phyloP scores from a whole-genome alignment of 352 stramenopile genomes.

The Blastocystis sp. region DNA sequence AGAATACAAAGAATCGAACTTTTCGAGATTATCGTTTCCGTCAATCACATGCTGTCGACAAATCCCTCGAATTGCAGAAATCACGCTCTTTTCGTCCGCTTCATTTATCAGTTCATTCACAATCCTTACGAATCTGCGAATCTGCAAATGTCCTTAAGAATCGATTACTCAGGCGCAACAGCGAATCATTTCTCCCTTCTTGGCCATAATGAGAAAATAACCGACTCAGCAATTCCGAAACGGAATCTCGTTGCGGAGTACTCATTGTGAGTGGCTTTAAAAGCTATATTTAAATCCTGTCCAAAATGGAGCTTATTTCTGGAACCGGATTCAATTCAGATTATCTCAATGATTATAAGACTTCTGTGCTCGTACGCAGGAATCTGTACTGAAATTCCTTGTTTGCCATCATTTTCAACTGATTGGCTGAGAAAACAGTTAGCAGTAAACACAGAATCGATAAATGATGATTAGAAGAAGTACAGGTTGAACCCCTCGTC shows the following conservation, averaged over 20 bases:
- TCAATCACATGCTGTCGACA: neutral
- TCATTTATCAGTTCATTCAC: no score
- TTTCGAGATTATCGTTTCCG: neutral
- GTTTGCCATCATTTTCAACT: neutral
- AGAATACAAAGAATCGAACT: slow-evolving; percentile 14
- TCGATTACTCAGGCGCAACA: neutral
- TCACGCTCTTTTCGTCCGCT: slow-evolving; percentile 21
- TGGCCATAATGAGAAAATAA: neutral
- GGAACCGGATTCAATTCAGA: neutral
- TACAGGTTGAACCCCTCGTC: neutral
- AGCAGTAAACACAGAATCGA: neutral
- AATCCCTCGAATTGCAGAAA: neutral
- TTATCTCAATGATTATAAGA: slow-evolving; percentile 4
- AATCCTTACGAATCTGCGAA: slow-evolving; percentile 5
- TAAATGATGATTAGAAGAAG: neutral
- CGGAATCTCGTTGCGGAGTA: neutral
- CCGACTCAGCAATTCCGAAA: neutral
- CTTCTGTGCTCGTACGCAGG: neutral
- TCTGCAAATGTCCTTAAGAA: neutral
- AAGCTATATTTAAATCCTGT: neutral
- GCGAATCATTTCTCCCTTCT: neutral
- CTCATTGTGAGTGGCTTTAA: neutral
- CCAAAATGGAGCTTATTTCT: neutral
- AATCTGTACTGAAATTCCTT: neutral
- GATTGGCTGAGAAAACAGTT: neutral